Evolutionary conservation across 768 basidiomycete species (phyloP).

Genomic region (Rhodotorula paludigena): DNA sequence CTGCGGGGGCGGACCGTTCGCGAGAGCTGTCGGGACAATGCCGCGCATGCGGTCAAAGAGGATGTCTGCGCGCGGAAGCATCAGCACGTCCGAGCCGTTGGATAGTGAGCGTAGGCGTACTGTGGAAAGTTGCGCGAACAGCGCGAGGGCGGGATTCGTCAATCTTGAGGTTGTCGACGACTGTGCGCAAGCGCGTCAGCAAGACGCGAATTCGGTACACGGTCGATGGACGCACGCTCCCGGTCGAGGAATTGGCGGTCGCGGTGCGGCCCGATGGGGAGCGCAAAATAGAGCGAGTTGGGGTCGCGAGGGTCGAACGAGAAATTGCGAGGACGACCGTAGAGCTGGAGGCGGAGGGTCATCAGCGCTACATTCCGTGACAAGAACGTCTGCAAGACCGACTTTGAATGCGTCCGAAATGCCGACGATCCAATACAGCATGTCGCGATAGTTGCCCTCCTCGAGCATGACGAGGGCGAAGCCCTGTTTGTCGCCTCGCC

Average conservation of each 20-base stretch:
- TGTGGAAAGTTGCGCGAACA: constrained; percentile 37
- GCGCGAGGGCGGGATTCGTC: constrained; percentile 33
- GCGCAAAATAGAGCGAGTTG: constrained; percentile 82
- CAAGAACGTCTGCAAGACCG: neutral
- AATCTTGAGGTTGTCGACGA: constrained; percentile 35
- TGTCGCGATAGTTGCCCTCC: constrained; percentile 41
- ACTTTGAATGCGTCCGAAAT: constrained; percentile 43
- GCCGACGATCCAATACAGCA: constrained; percentile 42
- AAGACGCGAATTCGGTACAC: too few species aligned
- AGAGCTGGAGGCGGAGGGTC: constrained; percentile 70
- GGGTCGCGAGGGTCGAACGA: constrained; percentile 85
- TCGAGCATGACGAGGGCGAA: constrained; percentile 92
- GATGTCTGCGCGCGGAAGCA: constrained; percentile 10
- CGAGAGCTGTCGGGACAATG: constrained; percentile 6
- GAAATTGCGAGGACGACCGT: constrained; percentile 79
- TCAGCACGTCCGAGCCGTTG: neutral
- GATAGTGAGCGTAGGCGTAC: neutral
- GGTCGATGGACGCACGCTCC: constrained; percentile 50
- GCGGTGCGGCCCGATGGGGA: constrained; percentile 76
- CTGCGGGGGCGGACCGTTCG: neutral
- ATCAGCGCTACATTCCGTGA: constrained; percentile 53
- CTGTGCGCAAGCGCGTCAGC: constrained; percentile 1
- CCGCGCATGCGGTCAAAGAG: constrained; percentile 41
- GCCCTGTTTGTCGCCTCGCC: constrained; percentile 58
- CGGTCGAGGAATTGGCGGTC: constrained; percentile 86